Conservation (phyloP, 2,329 filamentous ascomycete genomes). For the Aureobasidium musti region DNA sequence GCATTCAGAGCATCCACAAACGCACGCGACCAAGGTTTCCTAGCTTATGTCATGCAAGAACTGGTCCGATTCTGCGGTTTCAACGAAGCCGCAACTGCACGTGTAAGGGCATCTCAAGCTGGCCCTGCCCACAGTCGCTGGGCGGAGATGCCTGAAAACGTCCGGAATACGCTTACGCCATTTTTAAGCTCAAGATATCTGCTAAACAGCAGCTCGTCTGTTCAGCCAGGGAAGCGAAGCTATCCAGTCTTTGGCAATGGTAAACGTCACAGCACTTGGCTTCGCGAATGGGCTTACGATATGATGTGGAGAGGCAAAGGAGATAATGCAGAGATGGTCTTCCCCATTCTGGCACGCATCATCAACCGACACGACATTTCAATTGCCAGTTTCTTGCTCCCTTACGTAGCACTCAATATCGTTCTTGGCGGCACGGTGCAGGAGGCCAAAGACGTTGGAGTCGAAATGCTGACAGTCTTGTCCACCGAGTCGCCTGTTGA, state of each 20-base stretch:
- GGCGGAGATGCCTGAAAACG: conserved; percentile 72
- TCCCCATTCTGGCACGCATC: conserved; percentile 76
- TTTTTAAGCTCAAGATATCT: conserved; percentile 84
- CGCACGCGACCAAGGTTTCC: conserved; percentile 81
- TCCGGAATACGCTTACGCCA: conserved; percentile 80
- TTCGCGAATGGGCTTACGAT: conserved; percentile 77
- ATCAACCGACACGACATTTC: conserved; percentile 83
- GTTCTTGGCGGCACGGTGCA: conserved; percentile 69
- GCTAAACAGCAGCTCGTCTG: conserved; percentile 53
- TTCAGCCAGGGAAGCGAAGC: conserved; percentile 37
- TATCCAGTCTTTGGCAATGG: conserved; percentile 78
- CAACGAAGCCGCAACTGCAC: conserved; percentile 56
- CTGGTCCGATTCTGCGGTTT: conserved; percentile 78
- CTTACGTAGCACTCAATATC: conserved; percentile 81
- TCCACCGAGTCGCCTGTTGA: conserved; percentile 59
- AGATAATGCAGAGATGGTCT: conserved; percentile 72
- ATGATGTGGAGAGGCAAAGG: conserved; percentile 77
- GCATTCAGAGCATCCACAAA: conserved; percentile 90
- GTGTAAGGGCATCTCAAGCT: conserved; percentile 57
- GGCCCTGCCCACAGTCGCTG: conserved; percentile 71
- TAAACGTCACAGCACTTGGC: conserved; percentile 75
- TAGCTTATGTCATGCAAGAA: conserved; percentile 94
- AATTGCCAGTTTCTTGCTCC: conserved; percentile 84
- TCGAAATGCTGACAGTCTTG: conserved; percentile 76
- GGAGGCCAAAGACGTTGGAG: conserved; percentile 65